Evolutionary conservation across 148 eudicot species (phyloP).

Genomic region (Chenopodium suecicum): DNA sequence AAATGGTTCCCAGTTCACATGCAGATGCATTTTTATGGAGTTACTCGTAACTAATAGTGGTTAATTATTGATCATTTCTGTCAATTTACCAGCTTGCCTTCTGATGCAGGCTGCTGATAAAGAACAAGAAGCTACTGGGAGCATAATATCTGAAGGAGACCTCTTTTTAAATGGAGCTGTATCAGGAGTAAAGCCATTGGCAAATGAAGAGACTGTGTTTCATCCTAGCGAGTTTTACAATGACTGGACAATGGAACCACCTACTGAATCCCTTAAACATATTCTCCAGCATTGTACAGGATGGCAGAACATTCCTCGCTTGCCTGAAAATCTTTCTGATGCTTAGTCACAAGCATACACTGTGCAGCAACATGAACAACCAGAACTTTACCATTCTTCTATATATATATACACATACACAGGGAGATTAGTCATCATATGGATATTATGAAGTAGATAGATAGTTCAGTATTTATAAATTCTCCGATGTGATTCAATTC

Average conservation of each 20-base stretch:
- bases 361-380: neutral
- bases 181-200: constrained; percentile 32
- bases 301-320: constrained; percentile 59
- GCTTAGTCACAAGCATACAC: constrained; percentile 7
- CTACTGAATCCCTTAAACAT: constrained; percentile 64
- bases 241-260: constrained; percentile 67
- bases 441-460: neutral
- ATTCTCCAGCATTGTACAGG: constrained; percentile 66
- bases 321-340: constrained; percentile 16
- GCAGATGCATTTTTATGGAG: neutral
- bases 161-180: constrained; percentile 51
- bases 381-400: neutral
- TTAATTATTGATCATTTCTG: neutral
- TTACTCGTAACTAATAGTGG: neutral
- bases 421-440: neutral
- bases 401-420: neutral
- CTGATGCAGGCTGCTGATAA: constrained; percentile 52
- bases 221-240: constrained; percentile 64
- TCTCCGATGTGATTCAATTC: no score
- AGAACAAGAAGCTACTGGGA: constrained; percentile 45
- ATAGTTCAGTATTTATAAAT: neutral
- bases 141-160: constrained; percentile 58
- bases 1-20: no score
- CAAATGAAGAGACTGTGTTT: constrained; percentile 41
- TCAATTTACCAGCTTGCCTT: neutral